Evolutionary conservation across 352 stramenopile genomes (phyloP).

Genomic region (Globisporangium nagaii): DNA sequence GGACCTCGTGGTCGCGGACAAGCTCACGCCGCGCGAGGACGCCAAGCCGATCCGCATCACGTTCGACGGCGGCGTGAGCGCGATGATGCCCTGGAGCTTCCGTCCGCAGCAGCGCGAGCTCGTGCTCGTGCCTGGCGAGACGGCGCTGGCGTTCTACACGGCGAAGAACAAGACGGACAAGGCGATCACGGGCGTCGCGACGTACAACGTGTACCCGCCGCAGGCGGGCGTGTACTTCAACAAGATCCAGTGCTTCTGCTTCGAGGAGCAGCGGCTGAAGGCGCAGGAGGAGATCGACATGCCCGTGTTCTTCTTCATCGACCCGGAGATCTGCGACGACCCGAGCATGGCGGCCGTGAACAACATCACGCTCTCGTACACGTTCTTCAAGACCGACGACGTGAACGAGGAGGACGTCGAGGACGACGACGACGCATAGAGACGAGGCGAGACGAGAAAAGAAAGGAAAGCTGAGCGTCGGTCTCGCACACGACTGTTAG

Average conservation of each 20-base stretch:
- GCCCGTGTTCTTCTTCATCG: slow-evolving; percentile 99
- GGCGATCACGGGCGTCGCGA: slow-evolving; percentile 98
- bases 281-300: slow-evolving; percentile 98
- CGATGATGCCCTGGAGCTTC: slow-evolving; percentile 97
- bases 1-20: slow-evolving; percentile 71
- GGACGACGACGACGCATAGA: slow-evolving; percentile 34
- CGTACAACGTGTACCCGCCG: slow-evolving; percentile 99
- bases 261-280: slow-evolving; percentile 98
- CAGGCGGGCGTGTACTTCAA: slow-evolving; percentile 98
- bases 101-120: slow-evolving; percentile 93
- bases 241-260: slow-evolving; percentile 99
- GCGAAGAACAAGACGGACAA: slow-evolving; percentile 97
- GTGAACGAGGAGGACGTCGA: slow-evolving; percentile 89
- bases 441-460: background rate
- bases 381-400: slow-evolving; percentile 97
- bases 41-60: slow-evolving; percentile 93
- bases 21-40: slow-evolving; percentile 89
- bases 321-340: slow-evolving; percentile 98
- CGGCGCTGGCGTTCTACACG: slow-evolving; percentile 98
- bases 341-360: slow-evolving; percentile 94
- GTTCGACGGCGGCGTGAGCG: slow-evolving; percentile 94
- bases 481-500: no score
- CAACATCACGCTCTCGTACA: slow-evolving; percentile 98
- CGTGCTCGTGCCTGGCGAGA: slow-evolving; percentile 94
- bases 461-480: no score